Evolutionary conservation across 805 yeast genomes (phyloP).

Genomic region (Pichia eremophila): DNA sequence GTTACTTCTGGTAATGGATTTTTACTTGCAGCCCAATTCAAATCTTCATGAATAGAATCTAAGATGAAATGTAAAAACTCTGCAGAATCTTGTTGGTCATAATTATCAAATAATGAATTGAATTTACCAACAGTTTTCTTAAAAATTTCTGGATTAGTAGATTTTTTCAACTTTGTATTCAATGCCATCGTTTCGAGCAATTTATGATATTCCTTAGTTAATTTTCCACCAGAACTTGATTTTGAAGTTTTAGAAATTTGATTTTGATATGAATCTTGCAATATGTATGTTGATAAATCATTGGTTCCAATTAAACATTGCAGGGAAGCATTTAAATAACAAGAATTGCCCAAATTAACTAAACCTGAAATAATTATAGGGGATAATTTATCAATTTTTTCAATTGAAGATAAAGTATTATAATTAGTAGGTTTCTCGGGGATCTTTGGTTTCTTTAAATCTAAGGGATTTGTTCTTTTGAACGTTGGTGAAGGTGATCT

Average conservation of each 20-base stretch:
- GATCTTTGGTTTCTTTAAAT: not conserved
- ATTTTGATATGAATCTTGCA: slow-evolving; percentile 47
- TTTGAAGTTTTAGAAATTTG: slow-evolving; percentile 66
- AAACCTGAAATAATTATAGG: slow-evolving; percentile 51
- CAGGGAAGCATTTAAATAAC: slow-evolving; percentile 86
- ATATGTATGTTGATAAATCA: slow-evolving; percentile 53
- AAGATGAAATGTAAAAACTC: slow-evolving; percentile 69
- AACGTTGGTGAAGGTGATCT: not conserved
- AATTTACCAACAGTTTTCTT: slow-evolving; percentile 60
- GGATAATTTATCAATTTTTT: slow-evolving; percentile 3
- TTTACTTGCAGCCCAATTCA: slow-evolving; percentile 56
- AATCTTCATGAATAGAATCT: slow-evolving; percentile 76
- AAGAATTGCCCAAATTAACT: slow-evolving; percentile 77
- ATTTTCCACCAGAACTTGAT: slow-evolving; percentile 72
- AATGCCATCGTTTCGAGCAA: slow-evolving; percentile 31
- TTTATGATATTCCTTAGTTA: slow-evolving; percentile 57
- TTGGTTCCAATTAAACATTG: slow-evolving; percentile 77
- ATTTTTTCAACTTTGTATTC: slow-evolving; percentile 20
- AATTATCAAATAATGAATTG: slow-evolving; percentile 53
- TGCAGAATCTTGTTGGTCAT: slow-evolving; percentile 78
- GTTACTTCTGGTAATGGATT: slow-evolving; percentile 47
- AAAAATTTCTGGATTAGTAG: slow-evolving; percentile 29
- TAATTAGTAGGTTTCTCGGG: not conserved
- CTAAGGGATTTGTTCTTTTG: not conserved
- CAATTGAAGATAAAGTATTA: not conserved